A percentile compares a stretch with the other conserved stretches of the same genome.
These are phyloP conservation scores for Marasmius fiardii DNA, from an alignment of 1,284 basidiomycete genomes.

Conservation along the genomic window DNA sequence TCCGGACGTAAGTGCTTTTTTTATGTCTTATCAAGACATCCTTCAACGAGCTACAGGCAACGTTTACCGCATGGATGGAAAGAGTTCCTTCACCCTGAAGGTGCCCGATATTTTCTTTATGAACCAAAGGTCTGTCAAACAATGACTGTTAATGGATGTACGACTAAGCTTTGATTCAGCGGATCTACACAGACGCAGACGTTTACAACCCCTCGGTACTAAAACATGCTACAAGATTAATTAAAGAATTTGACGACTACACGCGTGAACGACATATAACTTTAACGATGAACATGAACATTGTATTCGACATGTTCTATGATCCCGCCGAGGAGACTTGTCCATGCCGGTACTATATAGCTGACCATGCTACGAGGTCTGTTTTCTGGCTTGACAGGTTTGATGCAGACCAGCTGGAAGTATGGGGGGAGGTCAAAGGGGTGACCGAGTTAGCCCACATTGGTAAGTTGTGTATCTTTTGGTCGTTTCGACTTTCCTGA, in stretches of 20 bases:
- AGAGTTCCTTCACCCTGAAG: constrained; percentile 31
- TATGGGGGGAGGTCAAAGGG: constrained; percentile 30
- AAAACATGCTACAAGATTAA: constrained; percentile 21
- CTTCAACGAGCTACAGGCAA: too few relatives aligned
- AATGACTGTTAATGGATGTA: neutral
- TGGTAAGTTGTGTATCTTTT: constrained; percentile 27
- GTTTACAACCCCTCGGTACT: constrained; percentile 26
- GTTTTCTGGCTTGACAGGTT: constrained; percentile 39
- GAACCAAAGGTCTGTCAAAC: constrained; percentile 22
- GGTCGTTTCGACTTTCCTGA: neutral
- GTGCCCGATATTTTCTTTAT: constrained; percentile 34
- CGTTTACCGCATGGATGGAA: constrained; percentile 22
- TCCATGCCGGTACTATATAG: constrained; percentile 38
- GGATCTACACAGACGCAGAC: constrained; percentile 36
- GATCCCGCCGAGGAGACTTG: constrained; percentile 3
- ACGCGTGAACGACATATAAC: constrained; percentile 21
- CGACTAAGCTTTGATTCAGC: constrained; percentile 15
- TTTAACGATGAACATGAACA: constrained; percentile 23
- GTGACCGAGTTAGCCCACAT: constrained; percentile 35
- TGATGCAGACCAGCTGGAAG: constrained; percentile 24
- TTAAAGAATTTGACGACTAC: constrained; percentile 24
- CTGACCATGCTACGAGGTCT: constrained; percentile 29
- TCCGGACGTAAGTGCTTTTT: neutral
- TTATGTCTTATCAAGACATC: neutral
- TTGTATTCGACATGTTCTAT: constrained; percentile 30